Conservation (phyloP, 2,329 filamentous ascomycete species). For the Alternaria alternata region DNA sequence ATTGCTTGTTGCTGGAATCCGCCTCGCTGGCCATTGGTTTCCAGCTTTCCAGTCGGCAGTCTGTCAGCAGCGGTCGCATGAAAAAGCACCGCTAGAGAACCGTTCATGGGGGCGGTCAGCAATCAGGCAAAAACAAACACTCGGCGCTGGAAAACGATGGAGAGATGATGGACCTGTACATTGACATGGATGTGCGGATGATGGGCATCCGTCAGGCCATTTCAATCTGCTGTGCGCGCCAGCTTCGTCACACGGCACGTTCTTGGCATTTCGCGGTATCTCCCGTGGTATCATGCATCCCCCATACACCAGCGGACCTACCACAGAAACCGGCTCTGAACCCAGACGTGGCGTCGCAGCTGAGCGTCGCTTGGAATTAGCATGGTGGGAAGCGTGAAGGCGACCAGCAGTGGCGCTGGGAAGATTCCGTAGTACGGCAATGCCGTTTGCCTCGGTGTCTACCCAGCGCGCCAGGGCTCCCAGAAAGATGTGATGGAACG, state of each 20-base stretch:
- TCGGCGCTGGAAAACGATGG: background rate
- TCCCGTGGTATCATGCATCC: conserved; percentile 9
- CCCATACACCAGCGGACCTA: conserved; percentile 8
- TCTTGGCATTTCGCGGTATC: conserved; percentile 3
- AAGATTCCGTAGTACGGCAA: background rate
- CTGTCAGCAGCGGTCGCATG: conserved; percentile 22
- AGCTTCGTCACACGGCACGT: conserved; percentile 28
- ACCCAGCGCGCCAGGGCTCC: background rate
- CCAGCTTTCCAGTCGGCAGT: conserved; percentile 13
- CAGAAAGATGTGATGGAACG: conserved; percentile 3
- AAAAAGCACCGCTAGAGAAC: conserved; percentile 12
- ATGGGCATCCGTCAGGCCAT: conserved; percentile 32
- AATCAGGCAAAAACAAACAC: background rate
- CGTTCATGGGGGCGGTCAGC: conserved; percentile 10
- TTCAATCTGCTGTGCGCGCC: conserved; percentile 21
- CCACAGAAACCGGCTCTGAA: conserved; percentile 3
- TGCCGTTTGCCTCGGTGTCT: background rate
- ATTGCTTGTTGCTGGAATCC: conserved; percentile 21
- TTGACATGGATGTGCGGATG: conserved; percentile 7
- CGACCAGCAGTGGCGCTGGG: background rate
- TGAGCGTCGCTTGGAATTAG: conserved; percentile 2
- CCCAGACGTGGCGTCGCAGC: background rate
- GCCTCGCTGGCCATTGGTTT: conserved; percentile 31
- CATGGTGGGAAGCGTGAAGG: conserved; percentile 5
- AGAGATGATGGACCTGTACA: background rate